Evolutionary conservation across 345 rosid genomes (phyloP).

Genomic region (Corchorus capsularis): DNA sequence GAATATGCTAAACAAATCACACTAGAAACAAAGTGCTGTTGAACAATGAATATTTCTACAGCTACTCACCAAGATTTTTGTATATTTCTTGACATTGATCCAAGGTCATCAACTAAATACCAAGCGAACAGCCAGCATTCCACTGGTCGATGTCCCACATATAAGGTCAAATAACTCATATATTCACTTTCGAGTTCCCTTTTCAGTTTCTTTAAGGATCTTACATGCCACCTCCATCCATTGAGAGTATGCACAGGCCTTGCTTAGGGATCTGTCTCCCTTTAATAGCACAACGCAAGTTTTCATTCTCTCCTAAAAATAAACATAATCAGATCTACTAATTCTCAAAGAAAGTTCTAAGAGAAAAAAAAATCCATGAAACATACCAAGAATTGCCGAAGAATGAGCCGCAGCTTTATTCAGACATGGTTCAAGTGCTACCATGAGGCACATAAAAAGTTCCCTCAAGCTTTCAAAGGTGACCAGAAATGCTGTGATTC

Average conservation of each 20-base stretch:
- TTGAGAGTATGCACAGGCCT: conserved; percentile 93
- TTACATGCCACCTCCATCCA: conserved; percentile 99
- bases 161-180: conserved; percentile 96
- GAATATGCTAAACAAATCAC: conserved; percentile 3
- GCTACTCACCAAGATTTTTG: conserved; percentile 83
- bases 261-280: conserved; percentile 36
- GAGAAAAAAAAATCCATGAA: conserved; percentile 10
- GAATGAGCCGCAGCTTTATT: conserved; percentile 98
- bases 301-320: conserved; percentile 86
- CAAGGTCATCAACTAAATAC: conserved; percentile 86
- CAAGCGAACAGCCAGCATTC: conserved; percentile 97
- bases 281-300: conserved; percentile 80
- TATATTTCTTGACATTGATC: conserved; percentile 93
- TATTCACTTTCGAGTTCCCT: conserved; percentile 90
- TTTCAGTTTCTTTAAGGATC: conserved; percentile 95
- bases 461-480: conserved; percentile 32
- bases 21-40: conserved; percentile 6
- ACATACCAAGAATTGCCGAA: conserved; percentile 92
- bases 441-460: conserved; percentile 77
- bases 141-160: conserved; percentile 99
- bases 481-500: conserved; percentile 80
- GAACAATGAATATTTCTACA: conserved; percentile 11
- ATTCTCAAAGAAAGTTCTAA: not conserved
- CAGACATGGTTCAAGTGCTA: conserved; percentile 74
- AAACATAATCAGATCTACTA: not conserved